Conservation (phyloP, 176 grass and related monocot species). For the Calamus simplicifolius region DNA sequence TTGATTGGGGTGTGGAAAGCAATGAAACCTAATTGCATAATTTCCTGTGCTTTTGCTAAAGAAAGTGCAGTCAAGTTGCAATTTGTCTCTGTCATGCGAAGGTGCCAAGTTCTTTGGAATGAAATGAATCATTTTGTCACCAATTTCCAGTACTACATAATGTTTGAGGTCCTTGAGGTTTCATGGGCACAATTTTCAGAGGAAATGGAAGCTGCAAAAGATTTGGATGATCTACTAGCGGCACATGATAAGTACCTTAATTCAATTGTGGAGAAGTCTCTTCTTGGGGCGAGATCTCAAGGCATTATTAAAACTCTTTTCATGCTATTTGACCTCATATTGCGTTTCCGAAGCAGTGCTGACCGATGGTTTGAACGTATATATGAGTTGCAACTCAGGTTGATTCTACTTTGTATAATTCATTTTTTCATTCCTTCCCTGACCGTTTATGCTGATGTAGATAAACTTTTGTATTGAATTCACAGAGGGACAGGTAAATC, state of each 20-base stretch:
- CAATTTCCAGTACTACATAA: conserved; percentile 94
- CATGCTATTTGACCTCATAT: conserved; percentile 78
- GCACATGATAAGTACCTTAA: conserved; percentile 81
- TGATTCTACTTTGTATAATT: conserved; percentile 19
- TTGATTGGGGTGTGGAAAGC: conserved; percentile 82
- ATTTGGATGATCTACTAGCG: conserved; percentile 84
- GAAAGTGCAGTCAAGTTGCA: conserved; percentile 52
- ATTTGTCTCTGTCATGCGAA: conserved; percentile 75
- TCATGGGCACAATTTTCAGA: conserved; percentile 86
- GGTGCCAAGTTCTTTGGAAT: conserved; percentile 91
- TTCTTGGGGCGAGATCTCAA: conserved; percentile 68
- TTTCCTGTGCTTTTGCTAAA: conserved; percentile 82
- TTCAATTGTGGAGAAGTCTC: conserved; percentile 85
- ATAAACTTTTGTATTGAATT: neutral
- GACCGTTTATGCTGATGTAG: too few species aligned
- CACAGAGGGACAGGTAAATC: conserved; percentile 58
- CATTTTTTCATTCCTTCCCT: neutral
- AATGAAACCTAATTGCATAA: conserved; percentile 89
- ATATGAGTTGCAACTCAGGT: conserved; percentile 82
- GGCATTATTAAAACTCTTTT: conserved; percentile 63
- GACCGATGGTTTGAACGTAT: conserved; percentile 92
- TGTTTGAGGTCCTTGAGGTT: conserved; percentile 96
- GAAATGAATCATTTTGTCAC: conserved; percentile 98
- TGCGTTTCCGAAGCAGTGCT: conserved; percentile 68
- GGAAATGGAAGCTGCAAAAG: conserved; percentile 87